Evolutionary conservation across 2,329 filamentous ascomycete species (phyloP).

Genomic region (Rasamsonia emersonii): DNA sequence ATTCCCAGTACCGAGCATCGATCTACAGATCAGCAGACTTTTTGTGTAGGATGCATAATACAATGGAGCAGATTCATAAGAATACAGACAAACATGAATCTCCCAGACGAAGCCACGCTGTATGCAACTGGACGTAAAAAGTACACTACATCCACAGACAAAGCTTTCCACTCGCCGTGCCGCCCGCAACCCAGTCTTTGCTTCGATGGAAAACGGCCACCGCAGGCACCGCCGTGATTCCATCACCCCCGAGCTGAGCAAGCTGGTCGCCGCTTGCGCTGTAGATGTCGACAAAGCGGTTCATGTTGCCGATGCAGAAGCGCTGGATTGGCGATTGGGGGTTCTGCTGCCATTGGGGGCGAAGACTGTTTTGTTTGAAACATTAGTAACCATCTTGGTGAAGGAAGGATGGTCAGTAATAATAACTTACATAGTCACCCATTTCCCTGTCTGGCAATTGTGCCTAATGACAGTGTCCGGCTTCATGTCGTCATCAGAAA

Average conservation of each 20-base stretch:
- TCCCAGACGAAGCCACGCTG: no score
- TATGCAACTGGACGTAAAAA: no score
- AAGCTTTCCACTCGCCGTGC: slow-evolving; percentile 84
- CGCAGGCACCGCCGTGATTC: slow-evolving; percentile 88
- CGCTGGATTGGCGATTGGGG: slow-evolving; percentile 74
- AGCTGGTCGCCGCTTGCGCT: slow-evolving; percentile 74
- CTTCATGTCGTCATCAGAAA: slow-evolving; percentile 56
- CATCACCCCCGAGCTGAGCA: slow-evolving; percentile 79
- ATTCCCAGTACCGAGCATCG: no score
- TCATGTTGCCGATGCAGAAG: slow-evolving; percentile 95
- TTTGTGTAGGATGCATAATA: no score
- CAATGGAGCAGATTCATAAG: no score
- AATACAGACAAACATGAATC: no score
- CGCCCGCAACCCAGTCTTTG: slow-evolving; percentile 84
- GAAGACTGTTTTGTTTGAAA: slow-evolving; percentile 47
- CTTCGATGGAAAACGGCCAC: slow-evolving; percentile 85
- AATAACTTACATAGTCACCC: slow-evolving; percentile 70
- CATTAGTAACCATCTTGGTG: background rate
- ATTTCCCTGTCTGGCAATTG: slow-evolving; percentile 92
- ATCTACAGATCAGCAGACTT: no score
- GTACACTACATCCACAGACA: slow-evolving; percentile 72
- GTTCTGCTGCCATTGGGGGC: slow-evolving; percentile 82
- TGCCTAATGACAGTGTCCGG: slow-evolving; percentile 65
- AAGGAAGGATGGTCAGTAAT: slow-evolving; percentile 3
- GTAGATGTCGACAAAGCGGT: slow-evolving; percentile 89